phyloP scores from a whole-genome alignment of 495 filamentous ascomycete species.

The Penicillium maclennaniae region DNA sequence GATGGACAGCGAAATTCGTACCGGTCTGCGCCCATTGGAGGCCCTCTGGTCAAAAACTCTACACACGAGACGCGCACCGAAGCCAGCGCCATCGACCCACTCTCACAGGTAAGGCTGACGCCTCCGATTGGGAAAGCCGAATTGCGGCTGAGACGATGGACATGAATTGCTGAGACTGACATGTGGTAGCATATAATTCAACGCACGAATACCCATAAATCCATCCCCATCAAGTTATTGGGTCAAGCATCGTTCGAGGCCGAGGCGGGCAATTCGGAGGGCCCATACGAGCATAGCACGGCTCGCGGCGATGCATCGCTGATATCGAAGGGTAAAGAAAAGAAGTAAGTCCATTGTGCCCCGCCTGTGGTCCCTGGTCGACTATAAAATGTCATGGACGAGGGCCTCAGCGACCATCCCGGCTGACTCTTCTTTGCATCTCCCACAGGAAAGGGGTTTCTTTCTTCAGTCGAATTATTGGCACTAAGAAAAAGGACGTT shows the following conservation, averaged over 20 bases:
- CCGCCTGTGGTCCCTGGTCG: slow-evolving; percentile 4
- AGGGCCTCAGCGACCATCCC: background rate
- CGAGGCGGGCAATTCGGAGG: slow-evolving; percentile 51
- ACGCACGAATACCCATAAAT: slow-evolving; percentile 73
- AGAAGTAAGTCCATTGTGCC: slow-evolving; percentile 55
- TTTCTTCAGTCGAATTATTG: slow-evolving; percentile 87
- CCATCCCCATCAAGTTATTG: slow-evolving; percentile 63
- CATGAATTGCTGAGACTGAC: background rate
- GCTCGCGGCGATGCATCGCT: slow-evolving; percentile 39
- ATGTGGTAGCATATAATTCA: slow-evolving; percentile 66
- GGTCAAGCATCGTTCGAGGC: slow-evolving; percentile 50
- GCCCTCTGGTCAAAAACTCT: slow-evolving; percentile 24
- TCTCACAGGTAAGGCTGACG: slow-evolving; percentile 48
- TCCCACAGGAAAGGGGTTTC: slow-evolving; percentile 72
- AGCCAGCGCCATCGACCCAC: slow-evolving; percentile 50
- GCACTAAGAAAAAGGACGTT: slow-evolving; percentile 63
- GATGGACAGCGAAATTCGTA: slow-evolving; percentile 29
- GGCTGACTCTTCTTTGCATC: background rate
- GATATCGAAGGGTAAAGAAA: slow-evolving; percentile 56
- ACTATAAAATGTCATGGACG: background rate
- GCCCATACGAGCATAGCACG: slow-evolving; percentile 32
- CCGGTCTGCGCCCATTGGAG: slow-evolving; percentile 14
- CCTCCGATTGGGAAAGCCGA: background rate
- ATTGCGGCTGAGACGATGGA: background rate
- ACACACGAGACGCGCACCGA: slow-evolving; percentile 33